Base-by-base conservation (phyloP, 306 rosid species). In the Hippophae rhamnoides region DNA sequence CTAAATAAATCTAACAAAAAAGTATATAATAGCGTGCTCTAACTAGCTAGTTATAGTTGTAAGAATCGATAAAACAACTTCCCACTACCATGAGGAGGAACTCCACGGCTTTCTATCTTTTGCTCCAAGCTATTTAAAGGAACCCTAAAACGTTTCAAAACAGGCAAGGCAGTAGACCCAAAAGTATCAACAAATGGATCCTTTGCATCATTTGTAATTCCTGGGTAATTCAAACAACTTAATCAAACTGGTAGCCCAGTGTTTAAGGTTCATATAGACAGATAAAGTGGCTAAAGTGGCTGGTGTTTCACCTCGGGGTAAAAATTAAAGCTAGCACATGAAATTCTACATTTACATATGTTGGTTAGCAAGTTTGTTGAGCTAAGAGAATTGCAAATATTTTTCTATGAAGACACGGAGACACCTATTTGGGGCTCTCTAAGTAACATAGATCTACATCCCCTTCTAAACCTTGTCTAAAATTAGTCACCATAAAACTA, bases 1-100 rank as follows among this genome's bases (percentile, higher is more conserved):
- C 18, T 18, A 18, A 18, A 0, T 18, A 18, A 18, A 18, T 18
- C 18, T 18, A 18, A 18, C 0, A 18, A 18, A 18, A 18, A 18
- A 18, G 18, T 18, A 18, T 18, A 18, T 18, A 18, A 18, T 0
- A 18, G 18, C 0, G 18, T 18, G 0, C 18, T 18, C 18, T 18
- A 18, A 18, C 18, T 18, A 18, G 18, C 18, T 18, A 18, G 18
- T 18, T 18, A 18, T 18, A 18, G 18, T 18, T 18, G 18, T 18
- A 18, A 18, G 93, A 65, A 92, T 41, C 0, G 86, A 64, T 72
- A 92, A 72, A 62, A 68, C 7, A 68, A 92, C 84, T 80, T 92
- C 93, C 96, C 99, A 13, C 99, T 96, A 48, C 99, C 96, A 60
- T 55, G 76, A 13, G 96, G 95, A 70, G 99, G 84, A 46, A 72